Base-by-base conservation (phyloP, 257 asterid genomes). In the Petunia axillaris region DNA sequence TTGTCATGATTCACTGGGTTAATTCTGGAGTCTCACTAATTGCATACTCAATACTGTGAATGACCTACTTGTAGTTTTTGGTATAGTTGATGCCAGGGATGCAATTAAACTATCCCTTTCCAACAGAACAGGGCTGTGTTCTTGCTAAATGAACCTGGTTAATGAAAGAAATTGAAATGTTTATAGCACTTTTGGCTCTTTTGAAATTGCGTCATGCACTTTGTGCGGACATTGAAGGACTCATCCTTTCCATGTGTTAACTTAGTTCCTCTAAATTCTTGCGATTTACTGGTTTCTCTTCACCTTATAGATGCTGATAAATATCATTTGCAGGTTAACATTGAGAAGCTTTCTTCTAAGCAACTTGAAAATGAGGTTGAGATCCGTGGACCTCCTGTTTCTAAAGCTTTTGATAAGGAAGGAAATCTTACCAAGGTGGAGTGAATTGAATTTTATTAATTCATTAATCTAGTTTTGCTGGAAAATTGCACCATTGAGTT, bases 401-500 rank as follows among this genome's bases (percentile, higher is more conserved):
- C 92, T 3, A 93, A 93, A 86, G 97, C 98, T 63, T 95, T 90
- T 86, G 98, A 95, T 81, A 88, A 81, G 85, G 88, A 87, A 76
- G 97, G 99, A 82, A 95, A 93, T 85, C 98, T 98, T 63, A 95
- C 98, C 66, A 93, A 95, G 99, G 99, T 94, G 62, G 68, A 43
- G 58, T 85, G 76, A 8, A 16, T 16, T 68, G 58, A 68, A 68
- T 36, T 82, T 79, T 62, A 43, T 37, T 77, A 16, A 14, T 65
- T 39, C 8, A 55, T 57, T 87, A 66, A 40, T 75, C 44, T 35
- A n/a, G 13, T 44, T 44, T 25, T 68, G 15, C 50, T 65, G 52
- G 25, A 39, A 65, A 10, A 5, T 64, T 37, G 46, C 16, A 63
- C 46, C 46, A 64, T 64, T 64, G 4, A 63, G 70, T 63, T 63